Conservation (phyloP, 371 early-diverging fungal species). For the Haplosporangium sp. region DNA sequence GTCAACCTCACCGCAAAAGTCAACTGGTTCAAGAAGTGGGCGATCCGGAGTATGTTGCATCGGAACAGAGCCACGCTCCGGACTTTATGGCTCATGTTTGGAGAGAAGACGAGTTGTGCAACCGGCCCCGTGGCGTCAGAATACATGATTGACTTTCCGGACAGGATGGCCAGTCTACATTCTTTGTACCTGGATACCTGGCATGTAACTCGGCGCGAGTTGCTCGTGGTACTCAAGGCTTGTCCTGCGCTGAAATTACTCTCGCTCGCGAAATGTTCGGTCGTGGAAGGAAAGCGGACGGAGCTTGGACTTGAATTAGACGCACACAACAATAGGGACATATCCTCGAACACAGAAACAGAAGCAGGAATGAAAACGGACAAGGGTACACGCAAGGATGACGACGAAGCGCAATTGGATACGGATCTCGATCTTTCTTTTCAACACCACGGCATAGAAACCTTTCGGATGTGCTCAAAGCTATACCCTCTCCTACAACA, state of each 20-base stretch:
- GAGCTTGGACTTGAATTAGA: too few relatives aligned
- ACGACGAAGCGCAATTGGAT: background rate
- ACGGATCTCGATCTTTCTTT: background rate
- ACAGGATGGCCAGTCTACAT: conserved; percentile 1
- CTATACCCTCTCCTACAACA: conserved; percentile 25
- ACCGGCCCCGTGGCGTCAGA: background rate
- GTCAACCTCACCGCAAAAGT: background rate
- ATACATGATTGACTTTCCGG: conserved; percentile 20
- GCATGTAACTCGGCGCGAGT: conserved; percentile 10
- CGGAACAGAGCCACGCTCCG: conserved; percentile 24
- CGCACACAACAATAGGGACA: background rate
- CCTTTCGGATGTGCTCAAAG: conserved; percentile 29
- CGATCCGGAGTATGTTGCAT: conserved; percentile 10
- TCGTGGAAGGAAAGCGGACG: background rate
- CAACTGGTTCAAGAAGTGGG: background rate
- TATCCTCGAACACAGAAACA: too few relatives aligned
- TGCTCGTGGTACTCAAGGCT: conserved; percentile 21
- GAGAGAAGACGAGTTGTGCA: background rate
- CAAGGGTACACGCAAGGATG: background rate
- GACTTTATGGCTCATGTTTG: conserved; percentile 7
- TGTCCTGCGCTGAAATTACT: conserved; percentile 28
- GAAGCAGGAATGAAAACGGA: background rate
- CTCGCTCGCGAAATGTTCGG: conserved; percentile 5
- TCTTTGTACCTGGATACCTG: conserved; percentile 29
- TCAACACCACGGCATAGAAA: conserved; percentile 27